These are phyloP conservation scores for Kwoniella dendrophila DNA, from an alignment of 768 basidiomycete genomes.

Conservation along the genomic window DNA sequence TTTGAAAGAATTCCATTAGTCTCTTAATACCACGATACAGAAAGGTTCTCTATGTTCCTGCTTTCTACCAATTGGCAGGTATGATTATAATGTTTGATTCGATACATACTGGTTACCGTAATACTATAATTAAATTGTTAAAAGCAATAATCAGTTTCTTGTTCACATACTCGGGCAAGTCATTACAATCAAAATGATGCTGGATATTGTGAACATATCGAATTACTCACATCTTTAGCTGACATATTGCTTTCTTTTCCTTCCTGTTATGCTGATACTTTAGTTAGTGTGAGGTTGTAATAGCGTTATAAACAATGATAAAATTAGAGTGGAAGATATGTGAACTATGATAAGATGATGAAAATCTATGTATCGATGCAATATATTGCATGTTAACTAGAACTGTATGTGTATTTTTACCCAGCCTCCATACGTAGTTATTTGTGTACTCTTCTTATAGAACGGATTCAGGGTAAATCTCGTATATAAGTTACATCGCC, in stretches of 20 bases:
- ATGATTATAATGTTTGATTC: neutral
- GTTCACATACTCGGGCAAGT: neutral
- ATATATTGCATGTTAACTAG: neutral
- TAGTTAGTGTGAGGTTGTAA: neutral
- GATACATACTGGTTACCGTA: constrained; percentile 47
- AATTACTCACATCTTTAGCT: constrained; percentile 44
- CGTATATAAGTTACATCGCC: too few species aligned
- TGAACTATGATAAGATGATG: neutral
- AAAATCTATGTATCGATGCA: neutral
- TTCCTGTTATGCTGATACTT: neutral
- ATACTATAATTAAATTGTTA: constrained; percentile 26
- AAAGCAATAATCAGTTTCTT: neutral
- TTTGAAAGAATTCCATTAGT: too few species aligned
- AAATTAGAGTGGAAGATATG: neutral
- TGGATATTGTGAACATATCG: neutral
- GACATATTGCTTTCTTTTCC: constrained; percentile 28
- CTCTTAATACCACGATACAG: too few species aligned
- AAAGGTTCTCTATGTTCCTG: too few species aligned
- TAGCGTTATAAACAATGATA: neutral
- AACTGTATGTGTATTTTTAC: neutral
- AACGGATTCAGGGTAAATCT: constrained; percentile 11
- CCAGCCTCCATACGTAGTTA: too few species aligned
- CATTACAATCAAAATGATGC: neutral
- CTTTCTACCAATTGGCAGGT: neutral
- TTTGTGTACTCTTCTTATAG: too few species aligned